These are phyloP conservation scores for Globisporangium mamillatum DNA, from an alignment of 352 stramenopile species.

Conservation along the genomic window DNA sequence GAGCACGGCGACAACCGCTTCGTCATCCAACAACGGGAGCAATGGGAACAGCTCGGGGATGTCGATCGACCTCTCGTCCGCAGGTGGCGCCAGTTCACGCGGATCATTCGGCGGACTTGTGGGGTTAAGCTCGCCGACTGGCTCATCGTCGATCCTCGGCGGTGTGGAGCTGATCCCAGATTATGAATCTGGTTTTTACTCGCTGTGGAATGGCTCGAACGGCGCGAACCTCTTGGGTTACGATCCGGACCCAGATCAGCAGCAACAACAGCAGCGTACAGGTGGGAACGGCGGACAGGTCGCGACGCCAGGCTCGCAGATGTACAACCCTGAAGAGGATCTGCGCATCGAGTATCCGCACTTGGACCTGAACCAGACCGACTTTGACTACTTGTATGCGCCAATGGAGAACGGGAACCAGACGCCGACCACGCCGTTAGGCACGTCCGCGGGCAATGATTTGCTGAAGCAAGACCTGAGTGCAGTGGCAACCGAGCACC, in stretches of 20 bases:
- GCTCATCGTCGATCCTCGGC: conserved; percentile 42
- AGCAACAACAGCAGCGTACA: conserved; percentile 6
- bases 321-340: conserved; percentile 57
- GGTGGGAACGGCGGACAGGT: conserved; percentile 4
- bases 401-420: conserved; percentile 45
- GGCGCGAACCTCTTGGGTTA: conserved; percentile 45
- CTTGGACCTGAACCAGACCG: conserved; percentile 64
- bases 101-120: conserved; percentile 8
- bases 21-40: conserved; percentile 9
- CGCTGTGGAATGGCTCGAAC: conserved; percentile 56
- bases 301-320: conserved; percentile 13
- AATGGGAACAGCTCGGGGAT: not conserved
- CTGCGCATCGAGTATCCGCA: conserved; percentile 73
- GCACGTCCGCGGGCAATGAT: conserved; percentile 18
- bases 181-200: conserved; percentile 69
- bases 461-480: conserved; percentile 28
- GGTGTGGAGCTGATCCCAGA: conserved; percentile 63
- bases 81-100: conserved; percentile 2
- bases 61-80: conserved; percentile 16
- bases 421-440: conserved; percentile 46
- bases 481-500: conserved; percentile 1
- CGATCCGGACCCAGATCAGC: conserved; percentile 38
- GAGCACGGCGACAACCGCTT: not conserved
- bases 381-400: conserved; percentile 73
- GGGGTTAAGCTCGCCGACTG: conserved; percentile 27